These are phyloP conservation scores for Echria macrotheca DNA, from an alignment of 495 filamentous ascomycete species.

Conservation along the genomic window DNA sequence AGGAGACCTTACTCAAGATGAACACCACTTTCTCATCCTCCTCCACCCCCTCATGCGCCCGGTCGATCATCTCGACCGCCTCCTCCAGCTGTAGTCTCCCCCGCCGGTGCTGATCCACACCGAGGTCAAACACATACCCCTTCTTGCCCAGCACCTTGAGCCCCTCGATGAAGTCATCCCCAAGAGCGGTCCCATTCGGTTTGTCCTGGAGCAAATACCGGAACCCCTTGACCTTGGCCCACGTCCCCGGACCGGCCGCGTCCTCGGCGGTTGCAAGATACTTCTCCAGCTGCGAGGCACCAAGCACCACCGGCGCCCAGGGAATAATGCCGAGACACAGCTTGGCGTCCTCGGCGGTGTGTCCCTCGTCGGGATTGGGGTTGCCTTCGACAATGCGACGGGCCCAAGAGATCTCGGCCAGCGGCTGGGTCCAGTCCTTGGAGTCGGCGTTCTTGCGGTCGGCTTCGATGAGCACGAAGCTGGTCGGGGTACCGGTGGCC, in stretches of 20 bases:
- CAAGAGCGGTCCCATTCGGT: slow-evolving; percentile 54
- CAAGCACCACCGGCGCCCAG: slow-evolving; percentile 72
- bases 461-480: slow-evolving; percentile 77
- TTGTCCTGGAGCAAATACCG: slow-evolving; percentile 79
- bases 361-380: slow-evolving; percentile 56
- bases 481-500: slow-evolving; percentile 36
- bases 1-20: slow-evolving; percentile 61
- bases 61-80: slow-evolving; percentile 65
- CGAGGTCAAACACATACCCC: slow-evolving; percentile 70
- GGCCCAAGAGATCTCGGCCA: slow-evolving; percentile 67
- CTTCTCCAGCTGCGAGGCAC: slow-evolving; percentile 41
- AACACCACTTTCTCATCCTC: slow-evolving; percentile 56
- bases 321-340: slow-evolving; percentile 64
- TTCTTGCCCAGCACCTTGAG: slow-evolving; percentile 60
- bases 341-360: slow-evolving; percentile 41
- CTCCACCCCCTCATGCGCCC: slow-evolving; percentile 51
- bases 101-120: slow-evolving; percentile 65
- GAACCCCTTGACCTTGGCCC: slow-evolving; percentile 57
- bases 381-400: slow-evolving; percentile 56
- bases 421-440: slow-evolving; percentile 47
- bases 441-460: slow-evolving; percentile 60
- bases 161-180: slow-evolving; percentile 58
- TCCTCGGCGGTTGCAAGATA: slow-evolving; percentile 50
- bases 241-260: slow-evolving; percentile 40
- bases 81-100: slow-evolving; percentile 69